A percentile compares a stretch with the other conserved stretches of the same genome.
These are phyloP conservation scores for Rhodotorula babjevae DNA, from an alignment of 768 basidiomycete genomes.

Conservation along the genomic window DNA sequence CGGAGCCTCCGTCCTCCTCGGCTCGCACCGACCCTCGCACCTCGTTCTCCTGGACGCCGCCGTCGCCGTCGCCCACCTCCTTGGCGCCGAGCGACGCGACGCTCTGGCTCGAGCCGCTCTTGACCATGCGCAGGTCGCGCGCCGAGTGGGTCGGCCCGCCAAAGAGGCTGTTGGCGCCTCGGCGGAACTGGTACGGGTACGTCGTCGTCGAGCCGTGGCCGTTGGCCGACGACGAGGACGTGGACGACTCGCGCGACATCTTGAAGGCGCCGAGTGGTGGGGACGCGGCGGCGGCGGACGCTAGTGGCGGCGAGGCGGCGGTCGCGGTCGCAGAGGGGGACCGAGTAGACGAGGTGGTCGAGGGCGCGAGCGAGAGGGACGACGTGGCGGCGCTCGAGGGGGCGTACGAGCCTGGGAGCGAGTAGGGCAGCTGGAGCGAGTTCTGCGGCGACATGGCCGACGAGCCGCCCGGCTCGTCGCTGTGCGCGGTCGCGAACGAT, in stretches of 20 bases:
- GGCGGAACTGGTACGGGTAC: background rate
- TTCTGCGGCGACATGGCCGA: background rate
- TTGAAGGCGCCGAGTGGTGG: background rate
- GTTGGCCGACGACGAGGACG: background rate
- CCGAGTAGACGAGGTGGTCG: background rate
- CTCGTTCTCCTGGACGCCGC: background rate
- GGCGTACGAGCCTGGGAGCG: background rate
- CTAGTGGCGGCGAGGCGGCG: too few species aligned
- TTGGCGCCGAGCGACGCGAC: background rate
- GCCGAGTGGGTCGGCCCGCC: slow-evolving; percentile 1
- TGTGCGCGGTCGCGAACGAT: background rate
- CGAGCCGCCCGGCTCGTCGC: background rate
- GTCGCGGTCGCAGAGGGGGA: background rate
- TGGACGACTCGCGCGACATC: background rate
- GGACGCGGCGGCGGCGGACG: too few species aligned
- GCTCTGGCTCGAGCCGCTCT: background rate
- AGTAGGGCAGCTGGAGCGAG: background rate
- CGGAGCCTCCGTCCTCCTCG: too few species aligned
- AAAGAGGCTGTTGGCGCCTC: slow-evolving; percentile 15
- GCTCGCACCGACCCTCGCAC: too few species aligned
- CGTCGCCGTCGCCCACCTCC: background rate
- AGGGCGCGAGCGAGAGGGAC: background rate
- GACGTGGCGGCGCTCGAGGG: background rate
- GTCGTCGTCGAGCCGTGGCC: background rate
- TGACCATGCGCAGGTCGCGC: slow-evolving; percentile 9